Percentiles rank a stretch among this genome's conserved stretches.
phyloP scores from a whole-genome alignment of 2,329 filamentous ascomycete species.

The Epichloe scottii region DNA sequence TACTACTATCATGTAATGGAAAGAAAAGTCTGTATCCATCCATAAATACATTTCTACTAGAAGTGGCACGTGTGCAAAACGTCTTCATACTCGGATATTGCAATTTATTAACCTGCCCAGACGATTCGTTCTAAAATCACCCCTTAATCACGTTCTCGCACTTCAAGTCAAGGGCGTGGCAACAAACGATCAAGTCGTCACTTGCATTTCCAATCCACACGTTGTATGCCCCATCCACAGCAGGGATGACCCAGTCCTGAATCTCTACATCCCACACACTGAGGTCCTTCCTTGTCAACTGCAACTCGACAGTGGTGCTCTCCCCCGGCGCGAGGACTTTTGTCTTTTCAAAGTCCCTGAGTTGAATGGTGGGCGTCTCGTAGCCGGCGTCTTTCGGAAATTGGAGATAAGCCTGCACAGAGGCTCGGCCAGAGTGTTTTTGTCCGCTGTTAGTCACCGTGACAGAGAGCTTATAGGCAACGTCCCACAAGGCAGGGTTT shows the following conservation, averaged over 20 bases:
- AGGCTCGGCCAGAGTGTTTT: conserved; percentile 29
- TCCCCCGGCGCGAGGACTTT: conserved; percentile 38
- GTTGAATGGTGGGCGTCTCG: conserved; percentile 55
- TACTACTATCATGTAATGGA: too few relatives aligned
- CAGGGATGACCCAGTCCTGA: conserved; percentile 54
- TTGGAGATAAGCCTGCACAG: conserved; percentile 33
- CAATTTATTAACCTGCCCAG: too few relatives aligned
- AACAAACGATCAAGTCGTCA: conserved; percentile 20
- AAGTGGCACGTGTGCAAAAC: too few relatives aligned
- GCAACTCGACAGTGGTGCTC: conserved; percentile 39
- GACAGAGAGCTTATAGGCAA: conserved; percentile 29
- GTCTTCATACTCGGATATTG: too few relatives aligned
- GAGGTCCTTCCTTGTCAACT: conserved; percentile 53
- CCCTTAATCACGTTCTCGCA: conserved; percentile 13
- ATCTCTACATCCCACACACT: conserved; percentile 57
- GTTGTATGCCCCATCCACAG: conserved; percentile 22
- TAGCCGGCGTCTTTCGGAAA: conserved; percentile 24
- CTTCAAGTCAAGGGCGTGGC: conserved; percentile 15
- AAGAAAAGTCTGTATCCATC: too few relatives aligned
- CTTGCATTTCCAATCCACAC: conserved; percentile 28
- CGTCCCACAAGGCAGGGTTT: conserved; percentile 52
- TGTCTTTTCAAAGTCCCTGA: conserved; percentile 64
- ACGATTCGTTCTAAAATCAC: not conserved
- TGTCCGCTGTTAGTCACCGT: conserved; percentile 41
- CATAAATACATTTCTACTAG: too few relatives aligned